Evolutionary conservation across 75 land plant species (phyloP).

Genomic region (Sequoiadendron giganteum): DNA sequence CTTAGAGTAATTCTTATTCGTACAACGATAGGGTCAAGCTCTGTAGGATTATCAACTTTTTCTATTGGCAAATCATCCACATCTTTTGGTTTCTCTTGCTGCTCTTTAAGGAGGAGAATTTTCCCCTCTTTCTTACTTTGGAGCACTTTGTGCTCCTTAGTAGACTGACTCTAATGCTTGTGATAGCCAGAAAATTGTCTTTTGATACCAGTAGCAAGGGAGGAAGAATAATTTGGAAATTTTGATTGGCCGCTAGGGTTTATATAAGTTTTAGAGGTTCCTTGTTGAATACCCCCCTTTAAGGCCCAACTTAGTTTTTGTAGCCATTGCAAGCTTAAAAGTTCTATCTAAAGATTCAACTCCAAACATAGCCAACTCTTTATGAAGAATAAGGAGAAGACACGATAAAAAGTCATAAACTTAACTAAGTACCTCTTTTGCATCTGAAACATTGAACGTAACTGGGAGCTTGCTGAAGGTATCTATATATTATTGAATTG

Average conservation of each 20-base stretch:
- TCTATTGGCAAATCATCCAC: no score
- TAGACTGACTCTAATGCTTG: not conserved
- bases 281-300: not conserved
- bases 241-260: not conserved
- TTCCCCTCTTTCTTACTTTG: not conserved
- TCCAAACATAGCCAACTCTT: no score
- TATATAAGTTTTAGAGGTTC: not conserved
- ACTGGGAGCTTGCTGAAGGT: not conserved
- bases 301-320: not conserved
- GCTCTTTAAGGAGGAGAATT: no score
- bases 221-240: not conserved
- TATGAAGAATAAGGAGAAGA: not conserved
- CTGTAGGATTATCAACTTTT: no score
- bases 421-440: not conserved
- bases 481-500: not conserved
- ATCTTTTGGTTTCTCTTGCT: no score
- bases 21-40: no score
- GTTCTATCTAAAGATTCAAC: not conserved
- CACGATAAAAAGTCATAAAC: no score
- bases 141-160: not conserved
- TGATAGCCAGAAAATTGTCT: not conserved
- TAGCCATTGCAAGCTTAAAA: not conserved
- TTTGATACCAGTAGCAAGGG: not conserved
- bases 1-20: no score
- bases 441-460: not conserved